Base-by-base conservation (phyloP, 2,329 filamentous ascomycete genomes). In the Falciphora oryzae region DNA sequence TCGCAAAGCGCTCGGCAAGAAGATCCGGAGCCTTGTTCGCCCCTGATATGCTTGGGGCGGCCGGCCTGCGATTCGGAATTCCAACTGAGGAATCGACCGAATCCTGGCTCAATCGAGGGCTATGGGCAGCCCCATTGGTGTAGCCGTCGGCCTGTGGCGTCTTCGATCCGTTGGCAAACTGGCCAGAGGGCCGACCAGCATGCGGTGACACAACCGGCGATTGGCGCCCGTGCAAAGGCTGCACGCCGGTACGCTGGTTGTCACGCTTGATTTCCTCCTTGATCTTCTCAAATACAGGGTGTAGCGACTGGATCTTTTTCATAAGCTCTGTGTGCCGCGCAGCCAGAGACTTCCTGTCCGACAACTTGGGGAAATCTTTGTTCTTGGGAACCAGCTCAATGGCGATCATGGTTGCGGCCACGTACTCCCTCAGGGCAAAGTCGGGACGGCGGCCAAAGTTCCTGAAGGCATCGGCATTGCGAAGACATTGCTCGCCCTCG, bases 351-450 rank as follows among this genome's bases (percentile, higher is more conserved):
- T 78, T 76, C 31, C 79, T 78, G 61, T 87, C 85, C 53, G 76
- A 77, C 69, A 86, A 84, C 65, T 93, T 79, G 63, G 83, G 81
- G 32, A 86, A 96, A 67, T 94, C 91, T 65, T 84, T 86, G 73
- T 96, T 92, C 50, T 82, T 82, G 2, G 91, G 90, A 31, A 98
- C 88, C 57, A 88, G 79, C 65, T 94, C 88, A 62, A 93, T 83
- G 18, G 90, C 85, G 64, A 97, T 89, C 65, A 93, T 88, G 66
- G 85, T 93, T 14, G 93, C 91, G 67, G 89, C 86, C 65, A 98
- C 83, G 72, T 94, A 98, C 67, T 96, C 91, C 68, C 90, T 85
- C 64, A 96, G 89, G 3, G 93, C 93, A 53, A 87, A 76, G 72
- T 95, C 92, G 5, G 88, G 85, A 16, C 38, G 38, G 50, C 87